These are phyloP conservation scores for Argentina anserina DNA, from an alignment of 306 rosid genomes.

Conservation along the genomic window DNA sequence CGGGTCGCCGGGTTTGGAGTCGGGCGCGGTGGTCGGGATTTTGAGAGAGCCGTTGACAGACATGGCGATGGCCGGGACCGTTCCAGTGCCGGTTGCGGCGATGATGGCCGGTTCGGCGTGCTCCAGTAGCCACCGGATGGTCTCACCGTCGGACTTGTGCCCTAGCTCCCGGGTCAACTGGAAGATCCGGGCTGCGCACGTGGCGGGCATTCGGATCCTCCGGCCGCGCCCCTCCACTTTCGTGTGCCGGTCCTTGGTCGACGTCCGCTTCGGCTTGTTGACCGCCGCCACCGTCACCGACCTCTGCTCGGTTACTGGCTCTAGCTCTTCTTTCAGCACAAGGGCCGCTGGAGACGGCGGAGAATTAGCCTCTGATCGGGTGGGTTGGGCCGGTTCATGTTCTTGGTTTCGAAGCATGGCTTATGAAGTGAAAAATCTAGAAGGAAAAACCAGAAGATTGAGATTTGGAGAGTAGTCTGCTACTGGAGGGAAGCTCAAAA, in stretches of 20 bases:
- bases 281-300: slow-evolving; percentile 23
- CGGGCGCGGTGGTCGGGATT: slow-evolving; percentile 57
- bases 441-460: neutral
- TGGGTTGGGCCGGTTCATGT: slow-evolving; percentile 5
- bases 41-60: slow-evolving; percentile 71
- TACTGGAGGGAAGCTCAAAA: slow-evolving; percentile 12
- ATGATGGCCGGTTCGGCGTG: slow-evolving; percentile 78
- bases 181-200: slow-evolving; percentile 79
- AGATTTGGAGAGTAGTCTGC: neutral
- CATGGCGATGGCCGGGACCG: slow-evolving; percentile 75
- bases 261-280: slow-evolving; percentile 39
- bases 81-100: slow-evolving; percentile 81
- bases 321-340: slow-evolving; percentile 47
- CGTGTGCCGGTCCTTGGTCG: slow-evolving; percentile 77
- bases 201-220: slow-evolving; percentile 88
- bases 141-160: slow-evolving; percentile 83
- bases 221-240: slow-evolving; percentile 85
- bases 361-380: neutral
- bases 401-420: slow-evolving; percentile 25
- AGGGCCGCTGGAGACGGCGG: neutral
- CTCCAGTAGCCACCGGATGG: slow-evolving; percentile 79
- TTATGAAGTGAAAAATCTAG: slow-evolving; percentile 3
- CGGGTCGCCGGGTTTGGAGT: slow-evolving; percentile 41
- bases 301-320: slow-evolving; percentile 28
- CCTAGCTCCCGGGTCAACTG: slow-evolving; percentile 80